Base-by-base conservation (phyloP, 2,329 filamentous ascomycete genomes). In the Trichoderma lentiforme region DNA sequence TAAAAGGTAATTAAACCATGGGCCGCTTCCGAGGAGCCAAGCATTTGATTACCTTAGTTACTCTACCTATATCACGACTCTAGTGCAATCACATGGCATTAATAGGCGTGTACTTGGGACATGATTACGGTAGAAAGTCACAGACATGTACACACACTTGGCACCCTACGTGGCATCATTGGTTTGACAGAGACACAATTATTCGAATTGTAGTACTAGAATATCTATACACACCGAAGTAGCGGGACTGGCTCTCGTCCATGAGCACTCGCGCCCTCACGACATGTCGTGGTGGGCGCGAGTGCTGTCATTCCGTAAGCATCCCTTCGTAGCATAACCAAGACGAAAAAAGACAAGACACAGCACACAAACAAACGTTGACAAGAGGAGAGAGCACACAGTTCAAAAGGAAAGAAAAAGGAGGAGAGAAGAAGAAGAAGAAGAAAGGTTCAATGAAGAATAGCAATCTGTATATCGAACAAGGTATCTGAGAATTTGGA, bases 381-480 rank as follows among this genome's bases (percentile, higher is more conserved):
- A 43, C 39, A 32, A 64, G n/a, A 24, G 39, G 39, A 71, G 39
- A 71, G 24, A 71, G 64, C 64, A 67, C 64, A 57, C 32, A 39
- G 32, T 39, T 63, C 30, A 71, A 58, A 58, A 58, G 57, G 12
- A 60, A 53, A 70, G n/a, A 28, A 68, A 39, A 68, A 21, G 36
- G 70, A 70, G 65, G 32, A 60, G 30, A 68, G n/a, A 14, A 39
- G 36, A 36, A 36, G 70, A 36, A 36, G 70, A 58, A 61, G 18
- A 68, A 66, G 62, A 57, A 63, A 21, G 69, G 53, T 61, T 34
- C 64, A 66, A 68, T 64, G 64, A 69, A 71, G 68, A 67, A 70
- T 53, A 72, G 71, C 74, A 81, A 77, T 82, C 78, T 81, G 80
- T 86, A 86, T 86, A 86, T 88, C 83, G 85, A 87, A 88, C 86